Percentiles rank a stretch among this genome's conserved stretches.
phyloP scores from a whole-genome alignment of 148 eudicot species.

The Amaranthus hypochondriacus region DNA sequence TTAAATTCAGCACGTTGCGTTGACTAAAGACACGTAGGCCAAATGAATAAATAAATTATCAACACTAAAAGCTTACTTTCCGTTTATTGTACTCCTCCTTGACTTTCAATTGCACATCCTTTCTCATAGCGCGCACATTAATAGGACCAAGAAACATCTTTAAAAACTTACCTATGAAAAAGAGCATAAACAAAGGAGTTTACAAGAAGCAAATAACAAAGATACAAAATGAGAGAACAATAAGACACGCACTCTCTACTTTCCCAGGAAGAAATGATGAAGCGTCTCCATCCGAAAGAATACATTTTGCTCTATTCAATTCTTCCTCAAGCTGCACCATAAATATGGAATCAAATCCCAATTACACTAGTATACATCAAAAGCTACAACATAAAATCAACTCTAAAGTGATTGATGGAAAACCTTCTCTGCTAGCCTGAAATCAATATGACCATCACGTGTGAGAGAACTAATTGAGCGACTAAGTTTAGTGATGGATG shows the following conservation, averaged over 20 bases:
- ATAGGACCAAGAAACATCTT: slow-evolving; percentile 89
- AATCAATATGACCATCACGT: slow-evolving; percentile 34
- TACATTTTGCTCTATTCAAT: slow-evolving; percentile 58
- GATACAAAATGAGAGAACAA: not conserved
- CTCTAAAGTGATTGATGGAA: not conserved
- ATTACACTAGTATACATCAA: not conserved
- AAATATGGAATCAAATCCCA: slow-evolving; percentile 4
- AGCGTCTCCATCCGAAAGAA: slow-evolving; percentile 81
- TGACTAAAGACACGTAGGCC: not conserved
- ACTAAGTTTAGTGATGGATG: slow-evolving; percentile 48
- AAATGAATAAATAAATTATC: not conserved
- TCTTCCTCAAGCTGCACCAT: slow-evolving; percentile 73
- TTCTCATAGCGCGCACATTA: slow-evolving; percentile 78
- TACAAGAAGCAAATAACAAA: not conserved
- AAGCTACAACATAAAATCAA: slow-evolving; percentile 7
- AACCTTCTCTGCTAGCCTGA: slow-evolving; percentile 66
- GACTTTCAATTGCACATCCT: slow-evolving; percentile 91
- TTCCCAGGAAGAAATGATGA: slow-evolving; percentile 81
- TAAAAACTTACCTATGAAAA: slow-evolving; percentile 57
- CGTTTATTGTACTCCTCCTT: slow-evolving; percentile 90
- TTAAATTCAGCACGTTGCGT: too few species aligned
- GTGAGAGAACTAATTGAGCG: slow-evolving; percentile 30
- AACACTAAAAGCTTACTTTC: slow-evolving; percentile 46
- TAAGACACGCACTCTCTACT: slow-evolving; percentile 49
- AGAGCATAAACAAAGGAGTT: not conserved